Conservation (phyloP, 1,284 basidiomycete species). For the Fistulina hepatica region DNA sequence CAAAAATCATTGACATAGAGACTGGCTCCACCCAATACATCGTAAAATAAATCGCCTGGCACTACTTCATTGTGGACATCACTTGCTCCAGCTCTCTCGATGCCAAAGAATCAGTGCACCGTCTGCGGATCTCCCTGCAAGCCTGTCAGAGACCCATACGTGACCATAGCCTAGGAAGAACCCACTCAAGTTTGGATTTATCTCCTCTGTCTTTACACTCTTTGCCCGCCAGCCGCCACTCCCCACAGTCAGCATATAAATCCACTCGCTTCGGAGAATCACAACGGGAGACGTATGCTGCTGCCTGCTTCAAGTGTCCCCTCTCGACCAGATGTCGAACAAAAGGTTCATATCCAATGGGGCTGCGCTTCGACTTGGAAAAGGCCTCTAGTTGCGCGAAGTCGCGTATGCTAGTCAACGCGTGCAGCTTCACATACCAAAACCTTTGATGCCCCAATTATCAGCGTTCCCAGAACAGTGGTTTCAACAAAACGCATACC, state of each 20-base stretch:
- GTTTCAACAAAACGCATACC: too few relatives aligned
- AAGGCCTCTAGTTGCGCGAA: slow-evolving; percentile 81
- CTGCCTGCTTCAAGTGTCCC: slow-evolving; percentile 65
- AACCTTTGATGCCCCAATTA: too few relatives aligned
- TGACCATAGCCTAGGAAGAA: slow-evolving; percentile 16
- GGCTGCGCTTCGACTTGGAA: slow-evolving; percentile 77
- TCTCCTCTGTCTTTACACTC: slow-evolving; percentile 83
- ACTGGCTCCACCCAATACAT: too few relatives aligned
- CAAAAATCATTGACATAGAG: too few relatives aligned
- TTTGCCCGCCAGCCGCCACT: slow-evolving; percentile 80
- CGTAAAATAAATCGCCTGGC: too few relatives aligned
- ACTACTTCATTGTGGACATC: slow-evolving; percentile 50
- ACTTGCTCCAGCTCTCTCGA: slow-evolving; percentile 70
- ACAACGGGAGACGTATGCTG: slow-evolving; percentile 67
- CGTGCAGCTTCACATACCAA: slow-evolving; percentile 86
- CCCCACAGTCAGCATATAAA: slow-evolving; percentile 78
- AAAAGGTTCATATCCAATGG: slow-evolving; percentile 93
- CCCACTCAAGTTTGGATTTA: slow-evolving; percentile 72
- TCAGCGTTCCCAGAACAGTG: too few relatives aligned
- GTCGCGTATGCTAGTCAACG: slow-evolving; percentile 66
- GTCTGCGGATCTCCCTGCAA: slow-evolving; percentile 53
- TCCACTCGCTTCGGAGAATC: slow-evolving; percentile 77
- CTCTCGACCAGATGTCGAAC: slow-evolving; percentile 70
- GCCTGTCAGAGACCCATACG: slow-evolving; percentile 2
- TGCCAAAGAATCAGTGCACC: slow-evolving; percentile 69